These are phyloP conservation scores for Erythrophleum fordii DNA, from an alignment of 306 rosid species.

Conservation along the genomic window DNA sequence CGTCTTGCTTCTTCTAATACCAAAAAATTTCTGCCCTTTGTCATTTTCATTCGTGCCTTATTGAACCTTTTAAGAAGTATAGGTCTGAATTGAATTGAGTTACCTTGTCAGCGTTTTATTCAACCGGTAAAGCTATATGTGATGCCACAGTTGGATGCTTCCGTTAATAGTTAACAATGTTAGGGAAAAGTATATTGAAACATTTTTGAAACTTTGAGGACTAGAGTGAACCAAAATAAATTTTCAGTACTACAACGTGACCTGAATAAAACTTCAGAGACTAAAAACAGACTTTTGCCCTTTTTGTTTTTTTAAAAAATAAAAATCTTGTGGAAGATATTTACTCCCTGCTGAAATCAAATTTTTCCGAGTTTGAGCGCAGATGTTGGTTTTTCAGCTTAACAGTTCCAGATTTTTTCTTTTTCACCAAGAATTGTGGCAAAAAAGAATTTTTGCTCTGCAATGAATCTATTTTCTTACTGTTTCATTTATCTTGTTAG, in stretches of 20 bases:
- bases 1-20: not conserved
- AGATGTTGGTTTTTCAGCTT: not conserved
- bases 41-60: not conserved
- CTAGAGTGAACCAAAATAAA: too few species aligned
- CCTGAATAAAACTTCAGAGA: too few species aligned
- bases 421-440: not conserved
- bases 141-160: too few species aligned
- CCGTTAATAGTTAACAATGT: too few species aligned
- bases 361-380: not conserved
- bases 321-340: not conserved
- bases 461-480: not conserved
- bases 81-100: too few species aligned
- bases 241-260: too few species aligned
- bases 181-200: too few species aligned
- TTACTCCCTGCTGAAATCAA: not conserved
- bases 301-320: not conserved
- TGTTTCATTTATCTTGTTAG: constrained; percentile 4
- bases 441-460: not conserved
- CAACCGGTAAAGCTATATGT: too few species aligned
- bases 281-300: too few species aligned
- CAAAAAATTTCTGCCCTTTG: not conserved
- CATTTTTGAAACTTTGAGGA: too few species aligned
- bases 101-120: too few species aligned
- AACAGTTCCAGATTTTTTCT: not conserved
- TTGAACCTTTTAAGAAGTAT: too few species aligned